Percentiles rank a stretch among this genome's conserved stretches.
Evolutionary conservation across 768 basidiomycete genomes (phyloP).

Genomic region (Psilocybe azurescens): DNA sequence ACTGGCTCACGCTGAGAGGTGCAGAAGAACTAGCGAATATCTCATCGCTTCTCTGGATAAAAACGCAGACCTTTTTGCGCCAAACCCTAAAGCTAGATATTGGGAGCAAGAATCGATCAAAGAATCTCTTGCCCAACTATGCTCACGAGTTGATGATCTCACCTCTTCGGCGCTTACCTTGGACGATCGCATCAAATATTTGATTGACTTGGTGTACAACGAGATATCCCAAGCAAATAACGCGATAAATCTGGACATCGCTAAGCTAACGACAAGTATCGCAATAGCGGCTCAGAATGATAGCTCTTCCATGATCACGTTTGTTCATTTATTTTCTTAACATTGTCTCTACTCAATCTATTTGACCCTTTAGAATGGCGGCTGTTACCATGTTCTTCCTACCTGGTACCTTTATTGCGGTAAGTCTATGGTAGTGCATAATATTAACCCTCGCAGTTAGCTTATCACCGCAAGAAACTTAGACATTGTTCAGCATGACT

Average conservation of each 20-base stretch:
- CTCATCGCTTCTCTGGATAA: background rate
- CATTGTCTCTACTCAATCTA: background rate
- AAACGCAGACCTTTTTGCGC: background rate
- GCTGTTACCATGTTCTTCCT: constrained; percentile 8
- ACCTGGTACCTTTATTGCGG: background rate
- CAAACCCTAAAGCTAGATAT: background rate
- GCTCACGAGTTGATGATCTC: background rate
- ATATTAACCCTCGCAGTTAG: background rate
- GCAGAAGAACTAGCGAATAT: background rate
- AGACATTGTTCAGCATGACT: background rate
- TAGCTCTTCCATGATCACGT: constrained; percentile 11
- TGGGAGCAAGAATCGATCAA: background rate
- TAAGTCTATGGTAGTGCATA: background rate
- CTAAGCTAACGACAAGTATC: background rate
- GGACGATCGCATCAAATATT: background rate
- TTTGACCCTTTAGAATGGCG: background rate
- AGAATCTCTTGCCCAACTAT: background rate
- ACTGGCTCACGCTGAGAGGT: background rate
- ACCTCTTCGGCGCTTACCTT: background rate
- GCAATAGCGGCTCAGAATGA: constrained; percentile 3
- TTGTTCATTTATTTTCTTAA: background rate
- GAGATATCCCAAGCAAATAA: background rate
- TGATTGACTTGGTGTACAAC: constrained; percentile 1
- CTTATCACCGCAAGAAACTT: background rate
- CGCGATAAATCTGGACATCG: constrained; percentile 4